Conservation (phyloP, 495 filamentous ascomycete genomes). For the Aspergillus mulundensis region DNA sequence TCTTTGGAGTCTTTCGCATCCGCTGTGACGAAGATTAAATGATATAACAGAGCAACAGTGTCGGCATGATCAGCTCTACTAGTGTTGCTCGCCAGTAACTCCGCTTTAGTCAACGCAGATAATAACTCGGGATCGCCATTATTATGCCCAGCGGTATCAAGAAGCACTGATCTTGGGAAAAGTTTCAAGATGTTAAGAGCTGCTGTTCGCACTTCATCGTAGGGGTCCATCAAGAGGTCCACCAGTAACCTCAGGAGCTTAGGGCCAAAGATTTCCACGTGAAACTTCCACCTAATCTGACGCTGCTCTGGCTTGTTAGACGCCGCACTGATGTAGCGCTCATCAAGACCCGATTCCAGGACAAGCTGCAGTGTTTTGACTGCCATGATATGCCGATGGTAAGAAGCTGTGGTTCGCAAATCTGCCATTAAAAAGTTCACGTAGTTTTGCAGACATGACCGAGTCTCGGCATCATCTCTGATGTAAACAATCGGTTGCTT, state of each 20-base stretch:
- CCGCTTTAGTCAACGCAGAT: constrained; percentile 34
- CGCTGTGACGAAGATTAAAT: constrained; percentile 47
- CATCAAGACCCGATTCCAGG: constrained; percentile 52
- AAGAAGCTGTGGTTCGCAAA: constrained; percentile 70
- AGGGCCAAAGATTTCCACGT: constrained; percentile 52
- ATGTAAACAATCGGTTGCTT: constrained; percentile 15
- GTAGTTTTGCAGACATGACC: constrained; percentile 65
- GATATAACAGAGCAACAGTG: constrained; percentile 65
- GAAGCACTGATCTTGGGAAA: constrained; percentile 30
- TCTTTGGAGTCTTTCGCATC: constrained; percentile 3
- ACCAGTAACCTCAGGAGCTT: constrained; percentile 52
- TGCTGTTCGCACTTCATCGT: constrained; percentile 79
- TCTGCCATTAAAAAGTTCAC: constrained; percentile 65
- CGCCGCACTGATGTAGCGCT: constrained; percentile 14
- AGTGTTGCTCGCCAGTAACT: constrained; percentile 57
- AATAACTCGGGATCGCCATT: constrained; percentile 19
- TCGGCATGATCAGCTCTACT: constrained; percentile 85
- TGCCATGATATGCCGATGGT: constrained; percentile 80
- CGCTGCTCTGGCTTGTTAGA: constrained; percentile 14
- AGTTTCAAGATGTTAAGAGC: constrained; percentile 58
- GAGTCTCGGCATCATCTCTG: constrained; percentile 42
- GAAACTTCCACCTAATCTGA: constrained; percentile 46
- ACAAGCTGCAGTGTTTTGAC: constrained; percentile 62
- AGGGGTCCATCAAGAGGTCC: constrained; percentile 81
- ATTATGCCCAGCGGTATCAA: constrained; percentile 10